Evolutionary conservation across 192 early-diverging fungal species (phyloP).

Genomic region (Coemansia biformis): DNA sequence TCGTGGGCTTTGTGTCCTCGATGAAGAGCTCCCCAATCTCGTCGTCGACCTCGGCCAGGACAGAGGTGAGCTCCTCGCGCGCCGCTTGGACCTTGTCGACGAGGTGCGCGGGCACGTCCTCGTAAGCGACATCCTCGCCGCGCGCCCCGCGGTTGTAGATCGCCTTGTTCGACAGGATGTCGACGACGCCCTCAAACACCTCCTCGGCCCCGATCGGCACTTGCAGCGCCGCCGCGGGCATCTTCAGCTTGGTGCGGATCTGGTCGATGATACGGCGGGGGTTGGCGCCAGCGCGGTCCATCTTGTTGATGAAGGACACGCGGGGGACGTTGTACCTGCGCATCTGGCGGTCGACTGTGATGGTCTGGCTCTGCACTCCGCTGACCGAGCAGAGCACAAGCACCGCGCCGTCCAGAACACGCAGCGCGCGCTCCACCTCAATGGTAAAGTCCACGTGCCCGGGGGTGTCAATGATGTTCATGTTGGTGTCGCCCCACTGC

Average conservation of each 20-base stretch:
- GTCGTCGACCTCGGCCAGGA: slow-evolving; percentile 79
- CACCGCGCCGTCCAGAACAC: slow-evolving; percentile 83
- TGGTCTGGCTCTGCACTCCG: slow-evolving; percentile 83
- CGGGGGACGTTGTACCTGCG: slow-evolving; percentile 81
- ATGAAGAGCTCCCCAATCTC: slow-evolving; percentile 76
- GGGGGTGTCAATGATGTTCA: slow-evolving; percentile 87
- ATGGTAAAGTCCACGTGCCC: slow-evolving; percentile 89
- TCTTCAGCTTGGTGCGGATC: slow-evolving; percentile 71
- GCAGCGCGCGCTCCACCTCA: slow-evolving; percentile 81
- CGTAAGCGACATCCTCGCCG: slow-evolving; percentile 72
- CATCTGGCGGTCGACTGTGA: slow-evolving; percentile 88
- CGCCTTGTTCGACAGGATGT: slow-evolving; percentile 82
- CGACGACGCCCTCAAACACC: slow-evolving; percentile 84
- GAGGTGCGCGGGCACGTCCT: slow-evolving; percentile 63
- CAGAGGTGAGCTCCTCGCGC: slow-evolving; percentile 67
- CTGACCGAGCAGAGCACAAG: slow-evolving; percentile 78
- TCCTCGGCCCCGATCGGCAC: slow-evolving; percentile 85
- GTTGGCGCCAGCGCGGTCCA: slow-evolving; percentile 86
- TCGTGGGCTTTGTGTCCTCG: slow-evolving; percentile 65
- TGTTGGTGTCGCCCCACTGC: slow-evolving; percentile 71
- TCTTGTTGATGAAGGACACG: slow-evolving; percentile 86
- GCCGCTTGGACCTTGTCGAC: slow-evolving; percentile 61
- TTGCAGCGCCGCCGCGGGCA: slow-evolving; percentile 73
- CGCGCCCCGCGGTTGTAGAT: slow-evolving; percentile 84
- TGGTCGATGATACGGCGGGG: slow-evolving; percentile 74